Conservation (phyloP, 2,329 filamentous ascomycete species). For the Neobulgaria alba region DNA sequence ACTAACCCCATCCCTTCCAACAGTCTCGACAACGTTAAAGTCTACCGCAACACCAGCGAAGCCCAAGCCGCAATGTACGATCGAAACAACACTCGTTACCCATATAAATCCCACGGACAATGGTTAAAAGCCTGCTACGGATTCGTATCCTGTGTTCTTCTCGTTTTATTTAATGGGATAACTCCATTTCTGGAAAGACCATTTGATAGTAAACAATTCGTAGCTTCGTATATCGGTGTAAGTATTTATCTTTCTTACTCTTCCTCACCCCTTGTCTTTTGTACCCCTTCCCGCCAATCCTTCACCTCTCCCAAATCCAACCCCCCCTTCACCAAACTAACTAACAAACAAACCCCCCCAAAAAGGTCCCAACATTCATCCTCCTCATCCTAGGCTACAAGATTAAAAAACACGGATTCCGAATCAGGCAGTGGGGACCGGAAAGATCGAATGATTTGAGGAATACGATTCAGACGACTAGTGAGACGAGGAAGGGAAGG, state of each 20-base stretch:
- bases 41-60: conserved; percentile 32
- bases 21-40: conserved; percentile 32
- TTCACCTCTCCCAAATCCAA: no score
- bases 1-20: no score
- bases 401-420: conserved; percentile 30
- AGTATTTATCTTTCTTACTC: conserved; percentile 13
- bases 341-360: no score
- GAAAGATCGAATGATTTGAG: conserved; percentile 32
- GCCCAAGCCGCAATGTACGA: conserved; percentile 31
- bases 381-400: conserved; percentile 33
- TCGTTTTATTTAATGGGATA: conserved; percentile 31
- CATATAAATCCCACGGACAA: conserved; percentile 33
- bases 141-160: conserved; percentile 27
- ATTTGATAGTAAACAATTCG: conserved; percentile 30
- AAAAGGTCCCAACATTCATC: conserved; percentile 30
- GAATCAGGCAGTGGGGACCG: conserved; percentile 29
- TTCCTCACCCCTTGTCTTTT: no score
- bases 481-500: conserved; percentile 29
- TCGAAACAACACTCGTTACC: conserved; percentile 30
- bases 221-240: conserved; percentile 35
- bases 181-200: conserved; percentile 29
- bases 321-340: no score
- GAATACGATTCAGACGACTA: conserved; percentile 31
- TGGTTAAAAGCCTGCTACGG: conserved; percentile 33
- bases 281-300: neutral